Evolutionary conservation across 1,284 basidiomycete species (phyloP).

Genomic region (Mycosarcoma maydis): DNA sequence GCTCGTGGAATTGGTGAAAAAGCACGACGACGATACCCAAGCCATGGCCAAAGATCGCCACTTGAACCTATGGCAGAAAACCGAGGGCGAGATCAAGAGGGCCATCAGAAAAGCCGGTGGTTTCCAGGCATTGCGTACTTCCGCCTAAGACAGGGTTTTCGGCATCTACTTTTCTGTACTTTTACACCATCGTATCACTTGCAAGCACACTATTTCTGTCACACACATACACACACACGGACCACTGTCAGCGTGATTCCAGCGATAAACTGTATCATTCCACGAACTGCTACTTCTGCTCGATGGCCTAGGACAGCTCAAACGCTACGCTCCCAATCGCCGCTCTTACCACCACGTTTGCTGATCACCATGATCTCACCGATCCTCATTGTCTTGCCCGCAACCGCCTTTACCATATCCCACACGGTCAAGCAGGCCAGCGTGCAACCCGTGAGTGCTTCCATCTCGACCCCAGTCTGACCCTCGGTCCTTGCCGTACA

Average conservation of each 20-base stretch:
- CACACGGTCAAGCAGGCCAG: slow-evolving; percentile 83
- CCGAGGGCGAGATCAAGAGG: slow-evolving; percentile 78
- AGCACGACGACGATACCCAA: slow-evolving; percentile 78
- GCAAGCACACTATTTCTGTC: background rate
- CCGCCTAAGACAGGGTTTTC: background rate
- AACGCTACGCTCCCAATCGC: slow-evolving; percentile 67
- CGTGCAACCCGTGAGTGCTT: slow-evolving; percentile 84
- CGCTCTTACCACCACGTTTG: slow-evolving; percentile 80
- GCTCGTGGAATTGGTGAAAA: slow-evolving; percentile 76
- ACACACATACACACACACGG: too few species aligned
- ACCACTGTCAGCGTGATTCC: too few species aligned
- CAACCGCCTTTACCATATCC: slow-evolving; percentile 92
- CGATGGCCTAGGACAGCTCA: too few species aligned
- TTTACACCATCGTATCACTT: background rate
- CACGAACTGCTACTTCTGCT: too few species aligned
- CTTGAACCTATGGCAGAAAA: slow-evolving; percentile 86
- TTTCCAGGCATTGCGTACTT: slow-evolving; percentile 15
- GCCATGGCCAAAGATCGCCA: slow-evolving; percentile 82
- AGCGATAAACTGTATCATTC: too few species aligned
- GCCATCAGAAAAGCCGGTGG: slow-evolving; percentile 58
- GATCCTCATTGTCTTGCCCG: slow-evolving; percentile 79
- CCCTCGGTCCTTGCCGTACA: slow-evolving; percentile 50
- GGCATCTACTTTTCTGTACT: slow-evolving; percentile 4
- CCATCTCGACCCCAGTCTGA: slow-evolving; percentile 84
- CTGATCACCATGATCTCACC: slow-evolving; percentile 74